Percentiles rank a stretch among this genome's conserved stretches.
These are phyloP conservation scores for Somion occarium DNA, from an alignment of 1,284 basidiomycete genomes.

Conservation along the genomic window DNA sequence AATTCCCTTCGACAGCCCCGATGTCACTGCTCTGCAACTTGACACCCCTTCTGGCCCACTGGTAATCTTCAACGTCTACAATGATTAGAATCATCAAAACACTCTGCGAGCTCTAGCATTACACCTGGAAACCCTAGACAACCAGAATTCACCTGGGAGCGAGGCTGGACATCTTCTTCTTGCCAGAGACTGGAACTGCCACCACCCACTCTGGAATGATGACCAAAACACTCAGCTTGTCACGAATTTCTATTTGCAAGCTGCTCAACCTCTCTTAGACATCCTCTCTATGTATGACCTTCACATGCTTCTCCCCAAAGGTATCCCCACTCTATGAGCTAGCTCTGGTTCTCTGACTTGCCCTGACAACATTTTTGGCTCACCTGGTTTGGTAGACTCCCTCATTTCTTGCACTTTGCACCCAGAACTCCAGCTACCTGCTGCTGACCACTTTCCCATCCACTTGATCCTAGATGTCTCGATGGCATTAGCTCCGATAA, in stretches of 20 bases:
- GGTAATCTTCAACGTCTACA: slow-evolving; percentile 5
- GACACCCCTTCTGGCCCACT: not conserved
- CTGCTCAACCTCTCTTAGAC: slow-evolving; percentile 17
- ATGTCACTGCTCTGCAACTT: slow-evolving; percentile 7
- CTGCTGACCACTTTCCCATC: slow-evolving; percentile 28
- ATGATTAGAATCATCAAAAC: not conserved
- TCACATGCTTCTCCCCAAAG: slow-evolving; percentile 23
- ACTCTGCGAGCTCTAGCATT: not conserved
- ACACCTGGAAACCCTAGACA: not conserved
- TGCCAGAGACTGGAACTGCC: slow-evolving; percentile 46
- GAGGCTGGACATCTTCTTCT: slow-evolving; percentile 23
- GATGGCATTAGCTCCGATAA: no score
- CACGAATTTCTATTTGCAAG: slow-evolving; percentile 28
- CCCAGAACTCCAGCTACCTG: slow-evolving; percentile 11
- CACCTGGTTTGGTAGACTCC: slow-evolving; percentile 7
- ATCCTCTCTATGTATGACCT: slow-evolving; percentile 17
- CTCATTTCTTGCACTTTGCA: slow-evolving; percentile 18
- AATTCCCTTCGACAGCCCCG: not conserved
- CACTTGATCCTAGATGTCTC: slow-evolving; percentile 11
- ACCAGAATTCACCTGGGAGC: not conserved
- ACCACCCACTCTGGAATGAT: slow-evolving; percentile 44
- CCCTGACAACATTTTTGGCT: slow-evolving; percentile 30
- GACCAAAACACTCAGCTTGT: slow-evolving; percentile 22
- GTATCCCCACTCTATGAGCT: slow-evolving; percentile 25
- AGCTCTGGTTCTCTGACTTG: slow-evolving; percentile 1